phyloP scores from a whole-genome alignment of 2,329 filamentous ascomycete species.

The Botrytis porri region DNA sequence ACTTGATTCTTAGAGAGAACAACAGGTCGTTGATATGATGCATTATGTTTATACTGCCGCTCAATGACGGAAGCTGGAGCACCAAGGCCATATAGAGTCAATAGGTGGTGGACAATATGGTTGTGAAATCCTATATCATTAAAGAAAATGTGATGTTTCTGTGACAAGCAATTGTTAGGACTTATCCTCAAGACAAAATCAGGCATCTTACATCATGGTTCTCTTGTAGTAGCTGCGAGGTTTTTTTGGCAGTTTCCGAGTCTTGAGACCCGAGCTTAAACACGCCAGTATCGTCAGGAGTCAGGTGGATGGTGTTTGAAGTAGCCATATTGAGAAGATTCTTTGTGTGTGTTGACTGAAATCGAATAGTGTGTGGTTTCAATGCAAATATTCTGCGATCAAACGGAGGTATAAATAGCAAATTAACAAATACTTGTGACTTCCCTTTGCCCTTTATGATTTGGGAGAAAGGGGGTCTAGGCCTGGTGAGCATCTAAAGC shows the following conservation, averaged over 20 bases:
- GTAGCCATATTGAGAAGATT: conserved; percentile 29
- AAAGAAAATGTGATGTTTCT: conserved; percentile 75
- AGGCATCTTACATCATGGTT: conserved; percentile 57
- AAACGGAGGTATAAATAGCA: not conserved
- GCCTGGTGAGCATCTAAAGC: not conserved
- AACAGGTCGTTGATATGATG: conserved; percentile 60
- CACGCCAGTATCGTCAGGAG: conserved; percentile 50
- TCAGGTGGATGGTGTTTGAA: conserved; percentile 46
- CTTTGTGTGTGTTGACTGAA: not conserved
- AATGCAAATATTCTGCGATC: not conserved
- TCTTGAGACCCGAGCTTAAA: conserved; percentile 48
- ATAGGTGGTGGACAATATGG: conserved; percentile 75
- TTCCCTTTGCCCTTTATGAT: not conserved
- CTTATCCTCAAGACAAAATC: not conserved
- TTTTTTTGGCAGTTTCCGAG: conserved; percentile 58
- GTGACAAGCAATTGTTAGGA: conserved; percentile 39
- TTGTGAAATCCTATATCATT: conserved; percentile 75
- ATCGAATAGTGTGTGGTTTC: not conserved
- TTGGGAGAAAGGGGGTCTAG: not conserved
- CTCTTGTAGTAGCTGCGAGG: conserved; percentile 68
- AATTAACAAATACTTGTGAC: not conserved
- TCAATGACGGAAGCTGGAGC: conserved; percentile 60
- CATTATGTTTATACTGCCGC: conserved; percentile 62
- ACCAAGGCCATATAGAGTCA: conserved; percentile 73
- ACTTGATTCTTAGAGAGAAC: conserved; percentile 44